Conservation (phyloP, 1,139 yeast genomes). For the Geotrichum fermentans region DNA sequence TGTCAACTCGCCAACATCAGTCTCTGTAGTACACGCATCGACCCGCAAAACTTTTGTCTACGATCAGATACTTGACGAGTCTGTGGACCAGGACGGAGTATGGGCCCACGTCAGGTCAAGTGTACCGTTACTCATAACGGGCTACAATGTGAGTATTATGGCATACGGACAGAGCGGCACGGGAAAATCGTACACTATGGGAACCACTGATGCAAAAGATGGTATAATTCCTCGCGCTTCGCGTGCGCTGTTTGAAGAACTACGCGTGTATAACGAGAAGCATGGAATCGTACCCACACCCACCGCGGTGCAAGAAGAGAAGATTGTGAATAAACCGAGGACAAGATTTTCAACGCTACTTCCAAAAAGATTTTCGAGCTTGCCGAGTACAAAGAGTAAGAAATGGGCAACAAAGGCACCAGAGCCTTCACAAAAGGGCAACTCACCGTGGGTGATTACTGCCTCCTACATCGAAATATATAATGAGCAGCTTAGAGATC, state of each 20-base stretch:
- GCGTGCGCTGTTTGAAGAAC: conserved; percentile 21
- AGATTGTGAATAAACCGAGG: not conserved
- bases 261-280: not conserved
- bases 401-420: not conserved
- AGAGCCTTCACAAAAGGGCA: not conserved
- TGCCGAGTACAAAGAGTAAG: not conserved
- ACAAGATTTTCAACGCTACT: not conserved
- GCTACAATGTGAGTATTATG: conserved; percentile 32
- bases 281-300: not conserved
- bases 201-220: conserved; percentile 24
- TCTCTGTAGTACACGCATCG: not conserved
- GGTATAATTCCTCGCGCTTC: conserved; percentile 29
- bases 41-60: not conserved
- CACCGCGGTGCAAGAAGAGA: not conserved
- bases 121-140: conserved; percentile 24
- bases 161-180: conserved; percentile 35
- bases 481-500: conserved; percentile 77
- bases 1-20: not conserved
- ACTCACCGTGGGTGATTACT: conserved; percentile 39
- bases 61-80: not conserved
- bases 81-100: conserved; percentile 24
- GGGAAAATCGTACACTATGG: conserved; percentile 35
- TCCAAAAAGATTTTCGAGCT: not conserved
- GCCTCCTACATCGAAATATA: conserved; percentile 83
- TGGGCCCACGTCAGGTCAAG: conserved; percentile 25